These are phyloP conservation scores for Phytophthora boehmeriae DNA, from an alignment of 352 stramenopile genomes.

Conservation along the genomic window DNA sequence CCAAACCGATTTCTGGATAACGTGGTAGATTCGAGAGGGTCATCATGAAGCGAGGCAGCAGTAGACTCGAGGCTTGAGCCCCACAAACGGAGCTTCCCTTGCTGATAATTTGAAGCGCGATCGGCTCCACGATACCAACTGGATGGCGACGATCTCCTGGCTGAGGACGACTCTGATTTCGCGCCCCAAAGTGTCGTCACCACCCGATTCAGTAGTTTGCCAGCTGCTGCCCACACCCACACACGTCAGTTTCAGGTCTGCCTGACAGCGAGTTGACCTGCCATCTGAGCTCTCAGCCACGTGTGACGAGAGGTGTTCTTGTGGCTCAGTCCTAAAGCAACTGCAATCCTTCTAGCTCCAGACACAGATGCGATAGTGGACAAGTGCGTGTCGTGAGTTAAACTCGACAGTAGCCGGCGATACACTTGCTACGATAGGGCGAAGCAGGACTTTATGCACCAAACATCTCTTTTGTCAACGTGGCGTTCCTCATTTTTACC, in stretches of 20 bases:
- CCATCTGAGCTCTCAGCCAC: slow-evolving; percentile 24
- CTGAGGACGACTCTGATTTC: background rate
- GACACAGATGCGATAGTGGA: no score
- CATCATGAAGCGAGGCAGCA: background rate
- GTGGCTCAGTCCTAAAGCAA: no score
- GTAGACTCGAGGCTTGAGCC: background rate
- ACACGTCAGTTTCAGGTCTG: slow-evolving; percentile 24
- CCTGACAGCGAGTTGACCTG: slow-evolving; percentile 24
- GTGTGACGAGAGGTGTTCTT: slow-evolving; percentile 7
- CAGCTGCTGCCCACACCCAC: slow-evolving; percentile 29
- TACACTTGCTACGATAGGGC: slow-evolving; percentile 5
- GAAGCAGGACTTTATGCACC: background rate
- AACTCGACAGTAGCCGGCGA: no score
- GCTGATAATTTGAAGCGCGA: slow-evolving; percentile 2
- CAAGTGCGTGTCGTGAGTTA: no score
- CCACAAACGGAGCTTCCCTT: slow-evolving; percentile 1
- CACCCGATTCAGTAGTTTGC: slow-evolving; percentile 21
- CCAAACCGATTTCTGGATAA: slow-evolving; percentile 9
- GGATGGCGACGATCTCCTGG: slow-evolving; percentile 7
- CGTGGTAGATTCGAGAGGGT: slow-evolving; percentile 1
- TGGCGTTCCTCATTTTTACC: slow-evolving; percentile 9
- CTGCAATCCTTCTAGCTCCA: background rate
- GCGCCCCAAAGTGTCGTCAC: background rate
- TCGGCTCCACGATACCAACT: no score
- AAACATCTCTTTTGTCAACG: background rate